Conservation (phyloP, 73 alveolate species). For the Effrenium voratum region DNA sequence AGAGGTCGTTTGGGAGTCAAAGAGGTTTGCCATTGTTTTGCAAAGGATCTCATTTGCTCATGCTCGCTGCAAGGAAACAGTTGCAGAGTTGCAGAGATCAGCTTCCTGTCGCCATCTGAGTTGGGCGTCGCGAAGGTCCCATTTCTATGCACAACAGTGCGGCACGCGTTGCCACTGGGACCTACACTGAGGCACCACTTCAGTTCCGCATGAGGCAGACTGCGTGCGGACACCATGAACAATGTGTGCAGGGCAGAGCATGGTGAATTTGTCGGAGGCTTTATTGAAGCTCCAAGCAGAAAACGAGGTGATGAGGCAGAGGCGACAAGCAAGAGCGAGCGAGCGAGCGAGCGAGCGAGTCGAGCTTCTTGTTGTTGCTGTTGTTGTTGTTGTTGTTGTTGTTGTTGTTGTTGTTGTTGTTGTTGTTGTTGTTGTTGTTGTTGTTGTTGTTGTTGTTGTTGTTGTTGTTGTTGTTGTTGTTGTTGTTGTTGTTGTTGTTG, state of each 20-base stretch:
- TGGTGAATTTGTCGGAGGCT: not conserved
- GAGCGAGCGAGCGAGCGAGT: not conserved
- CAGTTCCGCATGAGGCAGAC: not conserved
- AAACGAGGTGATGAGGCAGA: conserved; percentile 41
- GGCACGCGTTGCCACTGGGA: not conserved
- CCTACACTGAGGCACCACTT: not conserved
- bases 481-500: not conserved
- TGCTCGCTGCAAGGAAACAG: conserved; percentile 8
- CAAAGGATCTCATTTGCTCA: not conserved
- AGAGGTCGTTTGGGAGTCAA: not conserved
- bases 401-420: not conserved
- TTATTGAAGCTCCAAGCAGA: conserved; percentile 15
- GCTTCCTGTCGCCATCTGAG: not conserved
- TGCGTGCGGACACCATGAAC: not conserved
- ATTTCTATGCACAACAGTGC: not conserved
- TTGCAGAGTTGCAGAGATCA: conserved; percentile 4
- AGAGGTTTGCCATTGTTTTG: not conserved
- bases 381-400: not conserved
- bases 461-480: not conserved
- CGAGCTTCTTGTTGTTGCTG: not conserved
- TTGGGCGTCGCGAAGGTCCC: not conserved
- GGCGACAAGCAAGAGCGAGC: not conserved
- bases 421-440: not conserved
- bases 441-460: not conserved
- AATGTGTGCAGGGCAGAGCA: not conserved